Base-by-base conservation (phyloP, 257 asterid species). In the Nicotiana attenuata region DNA sequence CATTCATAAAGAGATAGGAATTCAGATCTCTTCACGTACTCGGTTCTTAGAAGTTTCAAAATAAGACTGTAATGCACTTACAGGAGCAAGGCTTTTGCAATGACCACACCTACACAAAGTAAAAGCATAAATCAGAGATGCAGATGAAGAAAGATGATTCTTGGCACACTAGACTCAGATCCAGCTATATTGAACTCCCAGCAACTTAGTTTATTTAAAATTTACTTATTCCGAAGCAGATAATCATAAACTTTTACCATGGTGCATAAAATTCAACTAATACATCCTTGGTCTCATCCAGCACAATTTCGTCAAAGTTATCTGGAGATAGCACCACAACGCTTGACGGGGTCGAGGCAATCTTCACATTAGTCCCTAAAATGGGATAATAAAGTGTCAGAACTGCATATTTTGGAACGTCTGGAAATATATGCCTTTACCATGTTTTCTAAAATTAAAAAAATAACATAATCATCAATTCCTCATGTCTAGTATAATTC, bases 201-300 rank as follows among this genome's bases (percentile, higher is more conserved):
- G 80, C 10, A 75, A 45, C 64, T 75, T 75, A 16, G 17, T 50
- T 41, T 75, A 16, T 50, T 26, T 47, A 8, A 24, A 8, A 50
- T 24, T 6, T 24, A 55, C 3, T 75, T 75, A 75, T 47, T 75
- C 64, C 22, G 17, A 15, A 50, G 45, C 80, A 65, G 83, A 65
- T 7, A 52, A 80, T 63, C 77, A 47, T 28, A 52, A 64, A 80
- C 28, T 52, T 89, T 88, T 90, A 95, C 98, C 99, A 93, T 61
- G 99, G 99, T 76, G 99, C 98, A 91, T 95, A 95, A 60, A 95
- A 95, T 88, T 95, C 99, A 83, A 93, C 96, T 38, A 95, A 89
- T 66, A 95, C 98, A 65, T 95, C 92, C 86, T 92, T 95, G 65
- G 85, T 91, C 88, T 88, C 96, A 81, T 93, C 89, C 28, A 93